These are phyloP conservation scores for Rhodamnia rubescens DNA, from an alignment of 345 rosid species.

Conservation along the genomic window DNA sequence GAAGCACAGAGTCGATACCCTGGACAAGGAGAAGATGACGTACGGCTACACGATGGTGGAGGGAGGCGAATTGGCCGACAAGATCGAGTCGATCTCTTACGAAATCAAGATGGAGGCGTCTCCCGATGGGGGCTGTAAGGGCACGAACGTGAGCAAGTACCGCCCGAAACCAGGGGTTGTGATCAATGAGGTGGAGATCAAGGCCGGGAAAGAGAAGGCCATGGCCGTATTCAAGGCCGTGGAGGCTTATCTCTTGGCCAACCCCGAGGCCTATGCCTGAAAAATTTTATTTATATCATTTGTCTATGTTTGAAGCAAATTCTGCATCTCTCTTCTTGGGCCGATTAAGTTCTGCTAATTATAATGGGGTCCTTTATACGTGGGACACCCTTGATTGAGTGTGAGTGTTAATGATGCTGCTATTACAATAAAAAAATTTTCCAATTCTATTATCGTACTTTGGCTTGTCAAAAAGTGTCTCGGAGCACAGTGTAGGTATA, in stretches of 20 bases:
- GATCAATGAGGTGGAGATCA: constrained; percentile 14
- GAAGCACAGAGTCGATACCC: constrained; percentile 11
- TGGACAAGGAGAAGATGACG: constrained; percentile 11
- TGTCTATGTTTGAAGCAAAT: background rate
- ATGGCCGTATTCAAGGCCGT: constrained; percentile 13
- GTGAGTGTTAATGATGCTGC: background rate
- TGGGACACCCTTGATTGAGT: background rate
- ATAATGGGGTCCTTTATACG: background rate
- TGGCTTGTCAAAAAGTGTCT: background rate
- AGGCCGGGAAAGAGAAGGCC: constrained; percentile 18
- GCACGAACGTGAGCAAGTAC: constrained; percentile 6
- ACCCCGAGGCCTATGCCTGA: constrained; percentile 11
- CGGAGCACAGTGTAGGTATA: background rate
- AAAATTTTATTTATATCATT: background rate
- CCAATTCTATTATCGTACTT: background rate
- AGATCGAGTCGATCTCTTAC: constrained; percentile 5
- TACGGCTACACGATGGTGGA: constrained; percentile 10
- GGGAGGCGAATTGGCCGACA: constrained; percentile 1
- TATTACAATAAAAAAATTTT: background rate
- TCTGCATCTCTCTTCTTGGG: background rate
- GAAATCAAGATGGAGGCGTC: constrained; percentile 1
- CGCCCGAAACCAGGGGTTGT: background rate
- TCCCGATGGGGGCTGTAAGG: constrained; percentile 11
- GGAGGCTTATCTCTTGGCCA: constrained; percentile 21
- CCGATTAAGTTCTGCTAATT: background rate